Conservation (phyloP, 495 filamentous ascomycete species). For the Lophiotrema nucula region DNA sequence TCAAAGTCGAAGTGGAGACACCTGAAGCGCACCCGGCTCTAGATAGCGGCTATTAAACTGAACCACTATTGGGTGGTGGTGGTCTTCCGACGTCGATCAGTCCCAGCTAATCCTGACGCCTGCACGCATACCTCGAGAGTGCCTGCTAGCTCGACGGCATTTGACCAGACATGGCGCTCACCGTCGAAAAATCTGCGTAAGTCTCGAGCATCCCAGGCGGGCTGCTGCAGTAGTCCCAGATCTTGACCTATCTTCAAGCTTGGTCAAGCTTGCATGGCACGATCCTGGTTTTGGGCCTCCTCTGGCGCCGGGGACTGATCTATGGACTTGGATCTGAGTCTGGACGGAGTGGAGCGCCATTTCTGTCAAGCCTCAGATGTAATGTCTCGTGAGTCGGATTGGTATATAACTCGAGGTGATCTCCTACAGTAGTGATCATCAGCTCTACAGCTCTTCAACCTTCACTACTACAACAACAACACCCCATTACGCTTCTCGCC, state of each 20-base stretch:
- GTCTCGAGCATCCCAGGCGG: background rate
- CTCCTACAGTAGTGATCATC: background rate
- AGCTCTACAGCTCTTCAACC: background rate
- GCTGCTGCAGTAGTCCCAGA: conserved; percentile 4
- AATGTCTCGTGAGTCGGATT: no score
- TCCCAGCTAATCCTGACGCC: no score
- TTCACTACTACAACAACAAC: background rate
- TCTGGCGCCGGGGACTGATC: background rate
- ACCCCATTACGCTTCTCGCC: no score
- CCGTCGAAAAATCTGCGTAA: background rate
- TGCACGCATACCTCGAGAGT: no score
- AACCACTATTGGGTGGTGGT: no score
- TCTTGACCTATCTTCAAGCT: background rate
- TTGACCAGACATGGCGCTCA: no score
- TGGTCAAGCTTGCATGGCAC: conserved; percentile 5
- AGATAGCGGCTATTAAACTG: no score
- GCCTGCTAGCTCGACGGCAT: no score
- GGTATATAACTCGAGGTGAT: background rate
- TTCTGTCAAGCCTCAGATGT: no score
- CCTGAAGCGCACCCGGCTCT: no score
- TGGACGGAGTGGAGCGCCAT: background rate
- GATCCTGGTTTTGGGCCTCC: background rate
- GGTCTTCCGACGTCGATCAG: no score
- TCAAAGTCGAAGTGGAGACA: no score
- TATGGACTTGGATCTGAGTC: background rate